Evolutionary conservation across 192 early-diverging fungal species (phyloP).

Genomic region (Coemansia sp.): DNA sequence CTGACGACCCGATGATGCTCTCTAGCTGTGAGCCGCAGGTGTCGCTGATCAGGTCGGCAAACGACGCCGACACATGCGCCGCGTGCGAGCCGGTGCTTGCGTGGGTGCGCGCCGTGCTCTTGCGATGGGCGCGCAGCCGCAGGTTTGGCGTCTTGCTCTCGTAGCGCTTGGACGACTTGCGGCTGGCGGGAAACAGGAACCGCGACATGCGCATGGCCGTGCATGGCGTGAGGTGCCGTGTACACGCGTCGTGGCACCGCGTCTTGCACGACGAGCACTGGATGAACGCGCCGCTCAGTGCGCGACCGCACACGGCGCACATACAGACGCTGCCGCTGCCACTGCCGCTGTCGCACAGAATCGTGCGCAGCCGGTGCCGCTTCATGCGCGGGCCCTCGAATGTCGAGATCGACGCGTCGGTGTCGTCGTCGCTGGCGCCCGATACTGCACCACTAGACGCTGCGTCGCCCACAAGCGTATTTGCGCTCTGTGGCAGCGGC

Average conservation of each 20-base stretch:
- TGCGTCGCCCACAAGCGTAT: conserved; percentile 3
- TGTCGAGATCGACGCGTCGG: conserved; percentile 48
- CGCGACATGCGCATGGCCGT: conserved; percentile 55
- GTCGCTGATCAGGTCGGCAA: conserved; percentile 20
- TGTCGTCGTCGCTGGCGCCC: conserved; percentile 35
- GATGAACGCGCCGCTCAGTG: conserved; percentile 44
- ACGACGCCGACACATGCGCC: conserved; percentile 7
- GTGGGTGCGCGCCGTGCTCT: conserved; percentile 22
- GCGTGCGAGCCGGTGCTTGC: conserved; percentile 2
- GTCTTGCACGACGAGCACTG: conserved; percentile 55
- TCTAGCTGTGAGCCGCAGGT: conserved; percentile 10
- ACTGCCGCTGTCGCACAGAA: conserved; percentile 40
- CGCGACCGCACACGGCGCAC: conserved; percentile 31
- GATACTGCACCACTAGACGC: background rate
- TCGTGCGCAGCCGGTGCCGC: conserved; percentile 49
- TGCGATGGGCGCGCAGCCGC: conserved; percentile 32
- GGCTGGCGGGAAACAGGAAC: conserved; percentile 44
- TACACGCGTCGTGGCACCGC: conserved; percentile 52
- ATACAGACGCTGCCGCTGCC: no score
- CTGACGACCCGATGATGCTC: conserved; percentile 37
- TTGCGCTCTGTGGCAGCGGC: background rate
- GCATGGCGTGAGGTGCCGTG: conserved; percentile 32
- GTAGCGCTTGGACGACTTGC: conserved; percentile 55
- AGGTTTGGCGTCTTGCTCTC: conserved; percentile 50
- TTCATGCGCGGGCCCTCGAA: conserved; percentile 53